Evolutionary conservation across 805 yeast genomes (phyloP).

Genomic region (Candida koratica): DNA sequence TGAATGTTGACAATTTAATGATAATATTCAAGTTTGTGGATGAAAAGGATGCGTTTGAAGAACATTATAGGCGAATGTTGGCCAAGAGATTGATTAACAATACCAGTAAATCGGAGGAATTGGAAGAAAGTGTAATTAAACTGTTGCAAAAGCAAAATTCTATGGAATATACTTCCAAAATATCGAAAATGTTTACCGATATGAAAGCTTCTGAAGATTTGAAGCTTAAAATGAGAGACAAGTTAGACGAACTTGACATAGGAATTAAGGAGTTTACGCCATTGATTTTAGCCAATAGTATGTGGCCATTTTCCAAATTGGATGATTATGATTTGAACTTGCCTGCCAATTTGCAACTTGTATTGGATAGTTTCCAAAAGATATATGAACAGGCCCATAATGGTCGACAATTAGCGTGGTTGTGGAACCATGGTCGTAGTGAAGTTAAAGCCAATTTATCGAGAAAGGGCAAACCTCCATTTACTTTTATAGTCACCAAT

Average conservation of each 20-base stretch:
- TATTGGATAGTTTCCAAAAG: slow-evolving; percentile 63
- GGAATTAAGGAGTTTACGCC: slow-evolving; percentile 57
- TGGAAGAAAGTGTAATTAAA: slow-evolving; percentile 81
- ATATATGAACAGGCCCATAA: slow-evolving; percentile 72
- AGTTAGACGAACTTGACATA: slow-evolving; percentile 20
- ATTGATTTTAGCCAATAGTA: slow-evolving; percentile 76
- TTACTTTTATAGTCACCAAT: slow-evolving; percentile 73
- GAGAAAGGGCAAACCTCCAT: slow-evolving; percentile 77
- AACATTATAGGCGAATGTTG: slow-evolving; percentile 81
- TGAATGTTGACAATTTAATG: slow-evolving; percentile 83
- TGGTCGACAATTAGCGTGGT: slow-evolving; percentile 91
- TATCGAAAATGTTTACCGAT: slow-evolving; percentile 94
- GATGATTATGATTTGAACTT: slow-evolving; percentile 45
- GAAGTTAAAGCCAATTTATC: slow-evolving; percentile 85
- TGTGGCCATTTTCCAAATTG: slow-evolving; percentile 72
- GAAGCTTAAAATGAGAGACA: slow-evolving; percentile 52
- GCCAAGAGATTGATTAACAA: slow-evolving; percentile 87
- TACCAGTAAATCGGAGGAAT: slow-evolving; percentile 77
- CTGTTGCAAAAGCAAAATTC: slow-evolving; percentile 86
- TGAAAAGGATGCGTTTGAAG: slow-evolving; percentile 94
- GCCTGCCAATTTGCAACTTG: slow-evolving; percentile 62
- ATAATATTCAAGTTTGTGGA: slow-evolving; percentile 80
- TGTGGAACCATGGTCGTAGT: slow-evolving; percentile 91
- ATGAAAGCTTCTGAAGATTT: slow-evolving; percentile 80
- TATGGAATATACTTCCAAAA: slow-evolving; percentile 86